phyloP scores from a whole-genome alignment of 805 yeast genomes.

The Yarrowia osloensis region DNA sequence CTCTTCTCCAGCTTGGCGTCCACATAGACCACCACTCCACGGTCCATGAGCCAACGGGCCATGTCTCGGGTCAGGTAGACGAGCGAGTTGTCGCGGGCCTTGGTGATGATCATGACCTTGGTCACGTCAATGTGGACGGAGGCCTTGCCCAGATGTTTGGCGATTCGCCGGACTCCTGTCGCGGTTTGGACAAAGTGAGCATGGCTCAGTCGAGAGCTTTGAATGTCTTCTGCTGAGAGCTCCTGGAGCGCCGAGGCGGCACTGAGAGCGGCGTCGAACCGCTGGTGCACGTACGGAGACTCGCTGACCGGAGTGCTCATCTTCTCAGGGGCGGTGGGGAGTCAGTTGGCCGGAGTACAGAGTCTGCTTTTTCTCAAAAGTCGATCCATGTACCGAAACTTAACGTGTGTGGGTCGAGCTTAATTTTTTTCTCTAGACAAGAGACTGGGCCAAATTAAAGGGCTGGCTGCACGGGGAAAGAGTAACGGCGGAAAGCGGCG shows the following conservation, averaged over 20 bases:
- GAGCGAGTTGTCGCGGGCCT: slow-evolving; percentile 80
- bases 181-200: slow-evolving; percentile 38
- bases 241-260: slow-evolving; percentile 30
- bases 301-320: slow-evolving; percentile 27
- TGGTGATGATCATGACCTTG: slow-evolving; percentile 81
- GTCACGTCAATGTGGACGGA: slow-evolving; percentile 61
- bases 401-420: background rate
- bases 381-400: slow-evolving; percentile 30
- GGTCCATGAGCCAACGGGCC: slow-evolving; percentile 69
- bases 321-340: slow-evolving; percentile 2
- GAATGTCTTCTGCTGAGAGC: slow-evolving; percentile 28
- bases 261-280: slow-evolving; percentile 27
- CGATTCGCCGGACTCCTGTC: slow-evolving; percentile 40
- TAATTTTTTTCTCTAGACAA: background rate
- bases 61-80: slow-evolving; percentile 75
- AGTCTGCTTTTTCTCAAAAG: slow-evolving; percentile 25
- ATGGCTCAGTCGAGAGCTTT: slow-evolving; percentile 29
- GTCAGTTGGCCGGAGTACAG: background rate
- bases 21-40: slow-evolving; percentile 60
- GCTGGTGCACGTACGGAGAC: slow-evolving; percentile 30
- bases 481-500: background rate
- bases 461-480: background rate
- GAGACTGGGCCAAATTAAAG: background rate
- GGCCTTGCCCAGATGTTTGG: slow-evolving; percentile 39
- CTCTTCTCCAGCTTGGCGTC: slow-evolving; percentile 66